Conservation (phyloP, 1,139 yeast species). For the Debaryomycetaceae sp. region DNA sequence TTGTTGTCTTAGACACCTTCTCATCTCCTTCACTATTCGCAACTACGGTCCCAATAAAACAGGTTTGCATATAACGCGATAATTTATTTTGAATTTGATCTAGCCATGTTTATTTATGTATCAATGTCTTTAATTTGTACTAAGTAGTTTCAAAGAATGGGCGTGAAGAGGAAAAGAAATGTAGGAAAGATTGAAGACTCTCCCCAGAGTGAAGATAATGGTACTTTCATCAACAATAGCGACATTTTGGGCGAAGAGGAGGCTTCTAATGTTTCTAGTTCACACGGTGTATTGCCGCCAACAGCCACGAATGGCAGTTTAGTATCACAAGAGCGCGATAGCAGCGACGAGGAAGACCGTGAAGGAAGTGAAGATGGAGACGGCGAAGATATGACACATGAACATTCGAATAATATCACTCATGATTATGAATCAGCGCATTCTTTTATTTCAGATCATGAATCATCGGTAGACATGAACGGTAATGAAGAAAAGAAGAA, state of each 20-base stretch:
- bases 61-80: neutral
- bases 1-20: neutral
- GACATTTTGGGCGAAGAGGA: conserved; percentile 19
- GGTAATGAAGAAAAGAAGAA: neutral
- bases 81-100: neutral
- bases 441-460: neutral
- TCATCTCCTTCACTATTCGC: neutral
- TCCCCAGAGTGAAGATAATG: conserved; percentile 19
- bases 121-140: neutral
- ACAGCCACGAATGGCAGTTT: neutral
- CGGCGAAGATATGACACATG: neutral
- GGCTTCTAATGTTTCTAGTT: neutral
- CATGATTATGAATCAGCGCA: conserved; percentile 2
- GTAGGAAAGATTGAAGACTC: conserved; percentile 7
- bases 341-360: neutral
- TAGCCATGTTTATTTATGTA: neutral
- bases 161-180: conserved; percentile 19
- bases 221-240: conserved; percentile 41
- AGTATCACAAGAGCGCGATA: conserved; percentile 1
- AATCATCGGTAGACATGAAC: neutral
- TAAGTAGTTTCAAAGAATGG: conserved; percentile 1
- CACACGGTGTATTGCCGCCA: neutral
- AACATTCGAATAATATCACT: neutral
- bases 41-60: no score
- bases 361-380: conserved; percentile 5